Evolutionary conservation across 1,139 yeast species (phyloP), one percentile per base, ranked within the genome.

Genomic region (Hemisphaericaspora subhashii): DNA sequence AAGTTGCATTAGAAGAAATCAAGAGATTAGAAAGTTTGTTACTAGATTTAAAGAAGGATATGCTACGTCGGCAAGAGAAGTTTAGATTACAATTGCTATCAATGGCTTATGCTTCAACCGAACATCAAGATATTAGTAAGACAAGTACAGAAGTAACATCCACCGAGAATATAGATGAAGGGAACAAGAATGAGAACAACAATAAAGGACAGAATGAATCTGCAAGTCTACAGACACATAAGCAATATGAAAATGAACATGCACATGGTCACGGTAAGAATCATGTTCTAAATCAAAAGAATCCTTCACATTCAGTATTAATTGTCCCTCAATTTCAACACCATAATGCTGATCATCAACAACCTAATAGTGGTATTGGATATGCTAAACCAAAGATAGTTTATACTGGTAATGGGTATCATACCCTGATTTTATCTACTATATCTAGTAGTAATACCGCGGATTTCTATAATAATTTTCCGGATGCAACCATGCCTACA

Each of bases 351-450:
- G 15, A 22, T 15, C 17, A 11, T 16, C 11, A 17, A 3, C 39
- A 45, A 8, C 30, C 18, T 10, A 7, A 26, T 20, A 6, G 27
- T 28, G 3, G 35, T 33, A 5, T 31, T 10, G 25, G 24, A 0
- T 62, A 63, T 40, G 48, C 53, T 5, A 62, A 62, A 37, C 68
- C 68, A 1, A 62, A 54, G 30, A 34, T 47, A n/a, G 31, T 36
- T 2, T 46, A 44, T 47, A 37, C 33, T 31, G 41, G 36, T 6
- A 4, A 3, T 3, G 27, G n/a, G 12, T n/a, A n/a, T n/a, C n/a
- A n/a, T n/a, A n/a, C n/a, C n/a, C n/a, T n/a, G n/a, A n/a, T n/a
- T n/a, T n/a, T n/a, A n/a, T n/a, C n/a, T n/a, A n/a, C n/a, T n/a
- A n/a, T n/a, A n/a, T n/a, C n/a, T n/a, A n/a, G n/a, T n/a, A n/a